These are phyloP conservation scores for Cystobasidiopsis lactophilus DNA, from an alignment of 768 basidiomycete species.

Conservation along the genomic window DNA sequence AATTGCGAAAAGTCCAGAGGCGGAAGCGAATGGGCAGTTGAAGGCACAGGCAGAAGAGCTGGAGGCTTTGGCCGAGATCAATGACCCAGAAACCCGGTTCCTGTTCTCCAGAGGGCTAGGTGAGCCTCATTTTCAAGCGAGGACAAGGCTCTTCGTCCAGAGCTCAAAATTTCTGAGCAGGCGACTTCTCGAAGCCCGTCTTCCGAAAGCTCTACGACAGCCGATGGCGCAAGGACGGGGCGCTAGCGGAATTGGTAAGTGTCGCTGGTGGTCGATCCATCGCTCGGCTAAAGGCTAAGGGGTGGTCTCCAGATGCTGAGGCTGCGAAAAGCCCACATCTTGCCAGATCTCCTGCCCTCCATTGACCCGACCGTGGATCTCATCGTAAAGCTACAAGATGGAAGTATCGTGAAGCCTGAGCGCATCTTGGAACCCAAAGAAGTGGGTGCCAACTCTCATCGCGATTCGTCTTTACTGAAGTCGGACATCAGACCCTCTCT, in stretches of 20 bases:
- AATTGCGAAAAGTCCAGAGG: conserved; percentile 21
- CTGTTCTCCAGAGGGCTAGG: conserved; percentile 55
- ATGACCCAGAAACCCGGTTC: conserved; percentile 66
- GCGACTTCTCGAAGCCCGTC: conserved; percentile 31
- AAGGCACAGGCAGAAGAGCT: conserved; percentile 29
- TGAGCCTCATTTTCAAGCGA: conserved; percentile 26
- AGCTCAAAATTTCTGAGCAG: conserved; percentile 15
- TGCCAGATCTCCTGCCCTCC: conserved; percentile 61
- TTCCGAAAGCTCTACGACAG: conserved; percentile 65
- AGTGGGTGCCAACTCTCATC: conserved; percentile 27
- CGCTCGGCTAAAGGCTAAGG: background rate
- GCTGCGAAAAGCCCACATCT: conserved; percentile 67
- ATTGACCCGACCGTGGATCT: conserved; percentile 55
- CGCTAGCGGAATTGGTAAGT: conserved; percentile 53
- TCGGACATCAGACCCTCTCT: conserved; percentile 33
- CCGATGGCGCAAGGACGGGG: conserved; percentile 64
- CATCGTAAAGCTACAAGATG: conserved; percentile 32
- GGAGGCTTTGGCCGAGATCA: conserved; percentile 57
- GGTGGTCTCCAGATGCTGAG: conserved; percentile 54
- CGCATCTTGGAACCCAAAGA: conserved; percentile 43
- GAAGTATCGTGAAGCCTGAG: conserved; percentile 43
- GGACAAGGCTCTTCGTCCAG: conserved; percentile 7
- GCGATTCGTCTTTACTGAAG: background rate
- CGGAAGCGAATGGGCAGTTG: conserved; percentile 21
- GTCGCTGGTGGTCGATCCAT: conserved; percentile 20